Conservation (phyloP, 306 rosid genomes). For the Vicia villosa region DNA sequence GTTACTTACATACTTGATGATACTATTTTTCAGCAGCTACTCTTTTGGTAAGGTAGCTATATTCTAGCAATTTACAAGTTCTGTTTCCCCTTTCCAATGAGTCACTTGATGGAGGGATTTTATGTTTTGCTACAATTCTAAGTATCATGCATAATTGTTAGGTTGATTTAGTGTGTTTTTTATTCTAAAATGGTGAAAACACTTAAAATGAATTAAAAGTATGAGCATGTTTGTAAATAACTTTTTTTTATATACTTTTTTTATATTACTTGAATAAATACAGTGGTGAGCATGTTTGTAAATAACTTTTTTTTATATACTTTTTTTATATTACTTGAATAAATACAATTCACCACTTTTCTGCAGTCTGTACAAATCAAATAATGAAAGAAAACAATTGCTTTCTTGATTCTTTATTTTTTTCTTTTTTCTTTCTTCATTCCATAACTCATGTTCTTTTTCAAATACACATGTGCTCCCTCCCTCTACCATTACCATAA, state of each 20-base stretch:
- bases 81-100: too few species aligned
- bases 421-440: neutral
- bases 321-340: neutral
- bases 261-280: neutral
- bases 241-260: neutral
- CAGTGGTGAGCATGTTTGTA: neutral
- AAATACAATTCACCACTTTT: neutral
- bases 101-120: too few species aligned
- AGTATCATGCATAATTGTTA: too few species aligned
- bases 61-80: too few species aligned
- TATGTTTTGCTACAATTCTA: too few species aligned
- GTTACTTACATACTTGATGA: too few species aligned
- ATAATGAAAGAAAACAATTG: conserved; percentile 29
- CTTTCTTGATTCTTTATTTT: neutral
- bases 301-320: neutral
- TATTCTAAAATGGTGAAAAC: too few species aligned
- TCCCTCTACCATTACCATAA: conserved; percentile 11
- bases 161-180: too few species aligned
- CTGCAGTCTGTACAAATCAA: conserved; percentile 4
- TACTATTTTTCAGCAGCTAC: too few species aligned
- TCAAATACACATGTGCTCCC: conserved; percentile 15
- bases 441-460: conserved; percentile 19
- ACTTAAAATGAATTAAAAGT: too few species aligned
- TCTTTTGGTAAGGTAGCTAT: too few species aligned
- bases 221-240: neutral